Evolutionary conservation across 2,329 filamentous ascomycete species (phyloP).

Genomic region (Tolypocladium tundrense): DNA sequence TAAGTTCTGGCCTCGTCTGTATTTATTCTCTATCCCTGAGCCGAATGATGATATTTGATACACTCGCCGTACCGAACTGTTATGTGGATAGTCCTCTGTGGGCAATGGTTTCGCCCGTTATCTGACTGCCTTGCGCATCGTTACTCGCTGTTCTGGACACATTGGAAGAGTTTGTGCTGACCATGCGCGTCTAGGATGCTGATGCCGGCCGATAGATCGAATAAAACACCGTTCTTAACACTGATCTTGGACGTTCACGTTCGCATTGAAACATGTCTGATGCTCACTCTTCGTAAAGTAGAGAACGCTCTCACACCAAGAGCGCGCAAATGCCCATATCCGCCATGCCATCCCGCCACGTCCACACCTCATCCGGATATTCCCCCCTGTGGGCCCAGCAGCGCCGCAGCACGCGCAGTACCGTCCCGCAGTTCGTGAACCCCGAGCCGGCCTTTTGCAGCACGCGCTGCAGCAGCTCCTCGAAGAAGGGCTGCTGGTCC

Average conservation of each 20-base stretch:
- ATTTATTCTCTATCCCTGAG: neutral
- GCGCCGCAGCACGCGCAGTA: conserved; percentile 6
- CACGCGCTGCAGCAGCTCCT: conserved; percentile 2
- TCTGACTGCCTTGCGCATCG: neutral
- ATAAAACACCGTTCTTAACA: no score
- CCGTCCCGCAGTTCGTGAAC: conserved; percentile 10
- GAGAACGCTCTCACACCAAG: conserved; percentile 3
- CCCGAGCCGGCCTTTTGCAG: conserved; percentile 3
- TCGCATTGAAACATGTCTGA: neutral
- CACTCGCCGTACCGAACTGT: conserved; percentile 4
- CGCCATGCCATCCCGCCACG: conserved; percentile 7
- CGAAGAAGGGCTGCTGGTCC: conserved; percentile 8
- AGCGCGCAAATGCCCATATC: conserved; percentile 11
- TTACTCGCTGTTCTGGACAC: neutral
- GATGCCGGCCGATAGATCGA: neutral
- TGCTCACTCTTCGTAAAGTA: neutral
- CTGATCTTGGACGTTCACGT: no score
- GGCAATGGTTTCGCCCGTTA: conserved; percentile 5
- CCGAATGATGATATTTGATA: conserved; percentile 1
- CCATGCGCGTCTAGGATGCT: neutral
- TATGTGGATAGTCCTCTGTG: conserved; percentile 2
- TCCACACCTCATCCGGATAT: conserved; percentile 5
- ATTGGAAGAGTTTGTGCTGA: neutral
- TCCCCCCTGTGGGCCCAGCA: conserved; percentile 5
- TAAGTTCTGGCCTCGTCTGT: neutral